These are phyloP conservation scores for Colletotrichum cereale DNA, from an alignment of 2,329 filamentous ascomycete genomes.

Conservation along the genomic window DNA sequence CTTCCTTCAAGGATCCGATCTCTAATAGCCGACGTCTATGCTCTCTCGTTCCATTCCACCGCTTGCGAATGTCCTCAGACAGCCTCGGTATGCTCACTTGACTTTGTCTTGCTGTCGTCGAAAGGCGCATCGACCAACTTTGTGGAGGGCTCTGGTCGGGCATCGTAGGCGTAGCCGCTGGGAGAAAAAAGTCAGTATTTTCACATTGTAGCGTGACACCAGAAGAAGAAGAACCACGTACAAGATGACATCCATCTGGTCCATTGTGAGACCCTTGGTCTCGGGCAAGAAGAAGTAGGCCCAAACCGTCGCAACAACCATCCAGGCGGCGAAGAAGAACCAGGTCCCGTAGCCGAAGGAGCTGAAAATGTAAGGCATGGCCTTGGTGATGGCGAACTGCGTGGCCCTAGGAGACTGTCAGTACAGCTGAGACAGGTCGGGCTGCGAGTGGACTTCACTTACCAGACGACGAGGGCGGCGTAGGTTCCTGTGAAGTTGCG, in stretches of 20 bases:
- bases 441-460: neutral
- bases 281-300: slow-evolving; percentile 66
- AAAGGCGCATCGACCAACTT: slow-evolving; percentile 22
- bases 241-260: slow-evolving; percentile 60
- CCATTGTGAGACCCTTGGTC: slow-evolving; percentile 66
- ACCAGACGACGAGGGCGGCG: slow-evolving; percentile 48
- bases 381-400: slow-evolving; percentile 58
- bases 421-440: neutral
- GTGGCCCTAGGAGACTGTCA: slow-evolving; percentile 51
- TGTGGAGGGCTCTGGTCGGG: slow-evolving; percentile 19
- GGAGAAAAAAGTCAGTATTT: neutral
- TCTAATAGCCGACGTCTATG: neutral
- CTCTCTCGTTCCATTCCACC: neutral
- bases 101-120: slow-evolving; percentile 26
- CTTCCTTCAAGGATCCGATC: neutral
- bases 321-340: slow-evolving; percentile 68
- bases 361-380: slow-evolving; percentile 58
- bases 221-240: neutral
- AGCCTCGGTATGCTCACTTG: slow-evolving; percentile 27
- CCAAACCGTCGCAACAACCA: slow-evolving; percentile 61
- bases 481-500: slow-evolving; percentile 56
- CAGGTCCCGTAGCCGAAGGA: slow-evolving; percentile 63
- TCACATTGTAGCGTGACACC: no score
- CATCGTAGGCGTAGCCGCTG: slow-evolving; percentile 36
- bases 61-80: neutral